Base-by-base conservation (phyloP, 2,329 filamentous ascomycete genomes). In the Colletotrichum nymphaeae region DNA sequence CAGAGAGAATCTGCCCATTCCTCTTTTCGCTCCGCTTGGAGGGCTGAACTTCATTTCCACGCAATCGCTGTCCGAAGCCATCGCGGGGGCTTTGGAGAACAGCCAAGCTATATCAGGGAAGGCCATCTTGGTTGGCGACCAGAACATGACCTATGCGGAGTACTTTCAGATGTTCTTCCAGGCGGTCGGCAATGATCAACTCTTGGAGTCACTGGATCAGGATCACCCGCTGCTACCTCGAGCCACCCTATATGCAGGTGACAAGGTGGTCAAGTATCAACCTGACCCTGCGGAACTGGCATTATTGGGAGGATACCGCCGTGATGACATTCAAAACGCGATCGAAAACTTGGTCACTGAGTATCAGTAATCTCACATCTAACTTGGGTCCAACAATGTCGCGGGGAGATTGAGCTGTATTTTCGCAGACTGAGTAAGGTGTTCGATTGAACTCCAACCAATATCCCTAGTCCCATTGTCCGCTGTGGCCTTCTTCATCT, bases 31-130 rank as follows among this genome's bases (percentile, higher is more conserved):
- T 32, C 67, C 72, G 2, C 4, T 28, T 4, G 67, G 67, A 2
- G 63, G 52, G 5, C 16, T 71, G 26, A 67, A 74, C 58, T 74
- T 74, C 19, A 72, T 74, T 5, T 72, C 67, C 5, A 63, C 68
- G 11, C 58, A 24, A 19, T 74, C 67, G 4, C 30, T 74, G 0
- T 67, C 72, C 0, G 67, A 74, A 16, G 72, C 67, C 0, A 71
- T 74, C 9, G 42, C 52, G 6, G 72, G 72, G 0, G 72, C 72
- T 0, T 28, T 68, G 0, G 57, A 60, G n/a, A 67, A 67, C 2
- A 58, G 57, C 0, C n/a, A 9, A 0, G 30, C 59, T 1, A 52
- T 74, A 3, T 59, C 49, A 0, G 67, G 72, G 1, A 67, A 46
- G 26, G 35, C 58, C 0, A 49, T 74, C 19, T 7, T 74, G 16